Base-by-base conservation (phyloP, 2,329 filamentous ascomycete species). In the Fusarium lyarnte region DNA sequence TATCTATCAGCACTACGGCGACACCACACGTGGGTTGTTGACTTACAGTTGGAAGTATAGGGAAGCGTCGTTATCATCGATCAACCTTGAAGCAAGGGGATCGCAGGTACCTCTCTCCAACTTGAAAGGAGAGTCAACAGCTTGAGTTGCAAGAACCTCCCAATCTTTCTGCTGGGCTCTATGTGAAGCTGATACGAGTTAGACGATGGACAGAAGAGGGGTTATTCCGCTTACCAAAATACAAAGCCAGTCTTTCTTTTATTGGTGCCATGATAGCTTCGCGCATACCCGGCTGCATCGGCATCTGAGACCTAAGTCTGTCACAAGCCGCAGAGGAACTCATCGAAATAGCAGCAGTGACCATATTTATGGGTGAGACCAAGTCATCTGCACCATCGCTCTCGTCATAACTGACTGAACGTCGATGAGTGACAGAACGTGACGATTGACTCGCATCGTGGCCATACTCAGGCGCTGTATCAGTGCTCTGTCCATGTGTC, bases 221-320 rank as follows among this genome's bases (percentile, higher is more conserved):
- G 25, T 25, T 3, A 5, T 17, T 2, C 1, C 4, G 10, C 62
- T 10, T 23, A 67, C 64, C 42, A 23, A 67, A 67, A 46, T 67
- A 67, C 27, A 21, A 14, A 7, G 54, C 63, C 1, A 67, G 54
- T 6, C 64, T 27, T n/a, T 67, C 64, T 10, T 67, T 67, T 17
- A 67, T 67, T 5, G 64, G 64, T 0, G 63, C 64, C 64, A 67
- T 67, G 16, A 67, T 67, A 12, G 64, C 46, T 5, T 67, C 54
- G 4, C 64, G 65, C 16, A 66, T 29, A 11, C 64, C 64, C 4
- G 64, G 63, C 8, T 61, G 64, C 29, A 67, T 35, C 11, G 64
- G 63, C 41, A 62, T 67, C 41, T 67, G 64, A 17, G 64, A 67
- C 2, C 63, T 27, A 11, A 67, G 29, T 3, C 31, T 67, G 14